Evolutionary conservation across 2,329 filamentous ascomycete species (phyloP).

Genomic region (Sclerotinia minor): DNA sequence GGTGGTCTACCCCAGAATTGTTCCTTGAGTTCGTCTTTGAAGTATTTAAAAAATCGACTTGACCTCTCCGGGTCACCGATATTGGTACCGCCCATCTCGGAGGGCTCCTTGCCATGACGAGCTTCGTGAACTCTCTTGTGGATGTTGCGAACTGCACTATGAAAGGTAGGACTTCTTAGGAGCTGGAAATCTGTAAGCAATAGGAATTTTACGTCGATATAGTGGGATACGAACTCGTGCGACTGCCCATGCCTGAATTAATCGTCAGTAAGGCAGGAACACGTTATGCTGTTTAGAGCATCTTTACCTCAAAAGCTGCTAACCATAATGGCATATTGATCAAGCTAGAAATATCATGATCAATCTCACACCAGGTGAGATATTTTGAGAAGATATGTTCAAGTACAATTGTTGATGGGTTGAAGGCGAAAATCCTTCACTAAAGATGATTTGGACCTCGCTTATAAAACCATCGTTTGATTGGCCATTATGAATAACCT

Average conservation of each 20-base stretch:
- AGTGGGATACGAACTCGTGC: constrained; percentile 31
- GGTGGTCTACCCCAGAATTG: constrained; percentile 44
- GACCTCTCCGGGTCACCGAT: constrained; percentile 44
- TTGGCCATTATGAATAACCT: background rate
- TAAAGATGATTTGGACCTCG: background rate
- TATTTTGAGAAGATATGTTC: background rate
- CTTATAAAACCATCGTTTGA: background rate
- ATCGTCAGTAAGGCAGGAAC: constrained; percentile 18
- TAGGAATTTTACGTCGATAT: background rate
- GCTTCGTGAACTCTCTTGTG: constrained; percentile 46
- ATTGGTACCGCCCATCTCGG: constrained; percentile 51
- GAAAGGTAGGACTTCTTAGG: constrained; percentile 55
- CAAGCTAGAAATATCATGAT: constrained; percentile 22
- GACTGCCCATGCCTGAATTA: constrained; percentile 35
- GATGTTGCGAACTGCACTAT: constrained; percentile 52
- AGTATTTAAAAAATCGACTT: constrained; percentile 49
- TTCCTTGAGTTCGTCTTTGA: constrained; percentile 53
- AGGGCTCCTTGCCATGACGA: constrained; percentile 49
- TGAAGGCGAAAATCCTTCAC: constrained; percentile 16
- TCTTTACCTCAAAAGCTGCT: constrained; percentile 44
- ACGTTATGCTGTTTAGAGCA: background rate
- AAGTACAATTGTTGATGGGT: background rate
- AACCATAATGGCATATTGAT: constrained; percentile 42
- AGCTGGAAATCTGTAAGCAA: constrained; percentile 44
- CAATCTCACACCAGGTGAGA: background rate